Conservation (phyloP, 176 grass and related monocot genomes). For the Elymus sibiricus region DNA sequence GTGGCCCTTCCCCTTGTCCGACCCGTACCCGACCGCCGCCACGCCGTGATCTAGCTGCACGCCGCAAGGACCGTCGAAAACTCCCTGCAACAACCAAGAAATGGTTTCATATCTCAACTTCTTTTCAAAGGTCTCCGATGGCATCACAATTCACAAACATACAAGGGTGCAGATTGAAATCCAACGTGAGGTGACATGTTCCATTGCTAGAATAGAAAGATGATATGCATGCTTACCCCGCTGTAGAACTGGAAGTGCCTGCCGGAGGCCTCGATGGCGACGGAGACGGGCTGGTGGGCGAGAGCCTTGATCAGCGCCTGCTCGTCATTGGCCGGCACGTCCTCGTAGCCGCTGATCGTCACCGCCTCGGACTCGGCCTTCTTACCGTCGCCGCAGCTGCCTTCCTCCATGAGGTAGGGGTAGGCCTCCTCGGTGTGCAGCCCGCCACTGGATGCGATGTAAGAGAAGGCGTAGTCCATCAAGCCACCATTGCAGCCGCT, state of each 20-base stretch:
- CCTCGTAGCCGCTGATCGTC: slow-evolving; percentile 74
- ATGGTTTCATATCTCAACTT: neutral
- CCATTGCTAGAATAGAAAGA: no score
- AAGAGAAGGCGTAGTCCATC: slow-evolving; percentile 86
- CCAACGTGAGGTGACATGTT: no score
- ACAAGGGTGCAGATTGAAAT: no score
- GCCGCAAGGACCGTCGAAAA: slow-evolving; percentile 70
- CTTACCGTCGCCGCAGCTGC: slow-evolving; percentile 48
- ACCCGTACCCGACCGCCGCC: slow-evolving; percentile 67
- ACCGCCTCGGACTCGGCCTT: slow-evolving; percentile 30
- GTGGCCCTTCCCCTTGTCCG: slow-evolving; percentile 46
- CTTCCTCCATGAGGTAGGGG: slow-evolving; percentile 91
- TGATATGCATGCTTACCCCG: slow-evolving; percentile 39
- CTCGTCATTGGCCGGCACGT: slow-evolving; percentile 69
- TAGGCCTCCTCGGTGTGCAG: slow-evolving; percentile 80
- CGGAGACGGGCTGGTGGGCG: slow-evolving; percentile 77
- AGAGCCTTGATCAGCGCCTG: slow-evolving; percentile 60
- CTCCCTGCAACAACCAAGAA: slow-evolving; percentile 32
- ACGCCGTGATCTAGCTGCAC: slow-evolving; percentile 76
- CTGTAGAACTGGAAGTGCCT: slow-evolving; percentile 95
- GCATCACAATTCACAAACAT: no score
- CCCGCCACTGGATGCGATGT: slow-evolving; percentile 55
- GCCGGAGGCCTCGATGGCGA: slow-evolving; percentile 87
- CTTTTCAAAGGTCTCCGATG: no score
- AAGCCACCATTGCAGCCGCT: slow-evolving; percentile 75